These are phyloP conservation scores for Geopyxis carbonaria DNA, from an alignment of 495 filamentous ascomycete genomes.

Conservation along the genomic window DNA sequence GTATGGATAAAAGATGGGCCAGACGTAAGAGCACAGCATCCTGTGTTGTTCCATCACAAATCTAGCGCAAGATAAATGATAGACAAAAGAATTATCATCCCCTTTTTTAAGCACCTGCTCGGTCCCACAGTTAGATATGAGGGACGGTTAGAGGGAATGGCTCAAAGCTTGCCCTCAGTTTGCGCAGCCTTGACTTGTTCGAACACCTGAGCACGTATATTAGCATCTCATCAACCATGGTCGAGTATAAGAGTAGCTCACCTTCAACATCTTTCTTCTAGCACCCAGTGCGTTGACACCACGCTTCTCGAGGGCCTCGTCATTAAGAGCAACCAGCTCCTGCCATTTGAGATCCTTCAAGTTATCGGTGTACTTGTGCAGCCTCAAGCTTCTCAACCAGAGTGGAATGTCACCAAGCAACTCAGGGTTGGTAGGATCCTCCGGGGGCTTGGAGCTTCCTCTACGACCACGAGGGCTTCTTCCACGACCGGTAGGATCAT, in stretches of 20 bases:
- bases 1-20: too few relatives aligned
- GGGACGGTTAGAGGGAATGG: too few relatives aligned
- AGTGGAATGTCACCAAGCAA: constrained; percentile 89
- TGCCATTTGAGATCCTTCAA: constrained; percentile 93
- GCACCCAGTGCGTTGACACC: constrained; percentile 93
- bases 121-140: too few relatives aligned
- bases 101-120: too few relatives aligned
- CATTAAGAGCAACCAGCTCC: constrained; percentile 81
- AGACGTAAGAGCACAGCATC: too few relatives aligned
- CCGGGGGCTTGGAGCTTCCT: constrained; percentile 91
- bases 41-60: too few relatives aligned
- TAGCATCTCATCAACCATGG: constrained; percentile 14
- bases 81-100: too few relatives aligned
- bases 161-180: constrained; percentile 18
- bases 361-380: constrained; percentile 98
- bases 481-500: constrained; percentile 84
- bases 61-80: too few relatives aligned
- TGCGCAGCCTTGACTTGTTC: constrained; percentile 72
- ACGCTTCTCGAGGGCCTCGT: constrained; percentile 80
- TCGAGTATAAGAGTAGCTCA: constrained; percentile 26
- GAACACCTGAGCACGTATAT: constrained; percentile 45
- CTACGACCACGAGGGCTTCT: constrained; percentile 82
- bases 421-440: constrained; percentile 83
- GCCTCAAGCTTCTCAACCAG: constrained; percentile 83
- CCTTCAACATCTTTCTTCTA: constrained; percentile 95